Evolutionary conservation across 257 asterid species (phyloP), one percentile per base, ranked within the genome.

Genomic region (Solanum pennellii): DNA sequence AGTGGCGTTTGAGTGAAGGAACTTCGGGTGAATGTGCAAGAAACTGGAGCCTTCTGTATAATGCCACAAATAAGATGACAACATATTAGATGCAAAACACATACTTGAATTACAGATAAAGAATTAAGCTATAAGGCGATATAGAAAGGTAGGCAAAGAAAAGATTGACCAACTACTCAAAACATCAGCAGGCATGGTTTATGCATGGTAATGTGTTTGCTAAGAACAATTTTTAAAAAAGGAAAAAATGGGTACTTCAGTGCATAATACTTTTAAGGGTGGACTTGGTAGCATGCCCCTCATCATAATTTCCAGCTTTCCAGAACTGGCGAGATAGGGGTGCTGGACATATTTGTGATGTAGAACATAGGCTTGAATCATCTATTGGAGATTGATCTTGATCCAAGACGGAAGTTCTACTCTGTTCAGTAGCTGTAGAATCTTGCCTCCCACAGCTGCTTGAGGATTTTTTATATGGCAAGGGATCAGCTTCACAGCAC

Each of bases 1-100:
- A 84, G 98, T 96, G 66, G 99, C 99, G 90, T 96, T 96, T 80
- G 99, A 96, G 87, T 96, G 99, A 85, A 96, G 98, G 92, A 96
- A 96, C 88, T 95, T 96, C 56, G 99, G 99, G 88, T 96, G 99
- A 83, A 96, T 91, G 69, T 90, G 97, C 83, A 96, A 94, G 92
- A 93, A 91, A 86, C 93, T 91, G 20, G 96, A 89, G 87, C 98
- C 93, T 90, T 92, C 98, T 96, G 97, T 88, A 91, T 89, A 91
- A 91, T 80, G 85, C 85, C 68, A 47, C 85, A 47, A 29, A 49
- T 47, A 47, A 29, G 29, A 80, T 47, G 68, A 47, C 6, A 45
- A 16, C 42, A 47, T 80, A 39, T 47, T 80, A 80, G 29, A 80
- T 47, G 42, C 41, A 80, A 80, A 47, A 5, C 84, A 45, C 29